A percentile compares a stretch with the other conserved stretches of the same genome.
phyloP scores from a whole-genome alignment of 2,329 filamentous ascomycete species.

The Fusarium phyllophilum region DNA sequence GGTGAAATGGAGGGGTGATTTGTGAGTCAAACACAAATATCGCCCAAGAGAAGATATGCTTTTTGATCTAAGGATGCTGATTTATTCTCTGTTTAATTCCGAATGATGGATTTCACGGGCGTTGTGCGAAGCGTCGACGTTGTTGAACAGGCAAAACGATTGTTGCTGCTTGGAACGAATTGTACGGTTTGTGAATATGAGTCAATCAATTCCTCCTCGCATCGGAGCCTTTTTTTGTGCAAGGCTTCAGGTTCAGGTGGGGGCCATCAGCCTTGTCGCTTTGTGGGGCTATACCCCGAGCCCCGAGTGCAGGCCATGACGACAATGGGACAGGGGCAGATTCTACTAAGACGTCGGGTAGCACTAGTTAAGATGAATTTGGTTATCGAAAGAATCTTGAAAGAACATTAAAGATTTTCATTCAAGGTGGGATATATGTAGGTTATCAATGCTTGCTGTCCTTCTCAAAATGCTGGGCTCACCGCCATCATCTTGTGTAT shows the following conservation, averaged over 20 bases:
- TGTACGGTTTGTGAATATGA: slow-evolving; percentile 33
- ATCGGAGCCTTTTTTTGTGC: slow-evolving; percentile 43
- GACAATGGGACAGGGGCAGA: slow-evolving; percentile 21
- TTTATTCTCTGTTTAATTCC: not conserved
- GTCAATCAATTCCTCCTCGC: slow-evolving; percentile 38
- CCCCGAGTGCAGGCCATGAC: slow-evolving; percentile 24
- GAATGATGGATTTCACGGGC: not conserved
- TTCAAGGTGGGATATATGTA: not conserved
- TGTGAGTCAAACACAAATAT: slow-evolving; percentile 18
- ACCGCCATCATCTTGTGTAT: slow-evolving; percentile 19
- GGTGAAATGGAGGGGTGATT: slow-evolving; percentile 35
- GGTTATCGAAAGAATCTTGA: not conserved
- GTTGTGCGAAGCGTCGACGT: slow-evolving; percentile 5
- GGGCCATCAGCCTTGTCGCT: slow-evolving; percentile 36
- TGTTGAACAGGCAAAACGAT: slow-evolving; percentile 17
- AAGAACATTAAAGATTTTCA: not conserved
- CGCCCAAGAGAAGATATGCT: not conserved
- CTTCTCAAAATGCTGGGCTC: not conserved
- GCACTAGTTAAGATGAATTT: not conserved
- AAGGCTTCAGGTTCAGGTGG: slow-evolving; percentile 41
- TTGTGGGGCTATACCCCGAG: slow-evolving; percentile 13
- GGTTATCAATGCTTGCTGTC: not conserved
- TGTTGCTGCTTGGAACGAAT: slow-evolving; percentile 19
- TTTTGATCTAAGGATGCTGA: not conserved
- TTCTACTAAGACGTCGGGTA: not conserved